Evolutionary conservation across 2,329 filamentous ascomycete genomes (phyloP).

Genomic region (Penicillium sp.): DNA sequence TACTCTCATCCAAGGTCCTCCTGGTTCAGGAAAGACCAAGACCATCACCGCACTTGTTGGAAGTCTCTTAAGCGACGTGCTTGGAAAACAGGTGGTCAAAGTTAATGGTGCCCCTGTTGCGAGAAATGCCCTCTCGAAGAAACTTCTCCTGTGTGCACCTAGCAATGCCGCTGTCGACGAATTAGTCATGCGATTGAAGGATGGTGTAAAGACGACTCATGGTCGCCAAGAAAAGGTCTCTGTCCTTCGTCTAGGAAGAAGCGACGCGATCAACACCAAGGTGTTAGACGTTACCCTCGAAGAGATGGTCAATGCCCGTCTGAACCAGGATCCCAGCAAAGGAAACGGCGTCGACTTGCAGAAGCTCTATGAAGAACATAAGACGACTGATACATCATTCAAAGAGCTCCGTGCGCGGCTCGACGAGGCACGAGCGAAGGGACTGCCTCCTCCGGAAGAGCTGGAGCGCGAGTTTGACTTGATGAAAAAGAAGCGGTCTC

Average conservation of each 20-base stretch:
- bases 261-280: slow-evolving; percentile 80
- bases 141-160: slow-evolving; percentile 90
- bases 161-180: slow-evolving; percentile 98
- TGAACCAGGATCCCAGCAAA: slow-evolving; percentile 45
- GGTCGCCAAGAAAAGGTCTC: slow-evolving; percentile 69
- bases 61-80: slow-evolving; percentile 60
- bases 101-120: slow-evolving; percentile 33
- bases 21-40: slow-evolving; percentile 95
- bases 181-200: slow-evolving; percentile 81
- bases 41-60: slow-evolving; percentile 96
- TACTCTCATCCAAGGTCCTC: slow-evolving; percentile 88
- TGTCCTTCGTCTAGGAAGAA: slow-evolving; percentile 79
- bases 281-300: slow-evolving; percentile 90
- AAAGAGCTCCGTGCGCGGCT: slow-evolving; percentile 62
- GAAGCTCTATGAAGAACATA: slow-evolving; percentile 63
- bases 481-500: slow-evolving; percentile 65
- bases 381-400: slow-evolving; percentile 56
- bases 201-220: slow-evolving; percentile 67
- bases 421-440: slow-evolving; percentile 54
- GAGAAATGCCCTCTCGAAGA: slow-evolving; percentile 53
- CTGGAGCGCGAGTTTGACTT: slow-evolving; percentile 70
- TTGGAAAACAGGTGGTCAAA: slow-evolving; percentile 43
- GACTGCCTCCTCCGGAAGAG: slow-evolving; percentile 35
- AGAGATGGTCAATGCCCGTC: slow-evolving; percentile 69
- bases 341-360: slow-evolving; percentile 44